Evolutionary conservation across 2,329 filamentous ascomycete species (phyloP), one percentile per base, ranked within the genome.

Genomic region (Diaporthe ampelina): DNA sequence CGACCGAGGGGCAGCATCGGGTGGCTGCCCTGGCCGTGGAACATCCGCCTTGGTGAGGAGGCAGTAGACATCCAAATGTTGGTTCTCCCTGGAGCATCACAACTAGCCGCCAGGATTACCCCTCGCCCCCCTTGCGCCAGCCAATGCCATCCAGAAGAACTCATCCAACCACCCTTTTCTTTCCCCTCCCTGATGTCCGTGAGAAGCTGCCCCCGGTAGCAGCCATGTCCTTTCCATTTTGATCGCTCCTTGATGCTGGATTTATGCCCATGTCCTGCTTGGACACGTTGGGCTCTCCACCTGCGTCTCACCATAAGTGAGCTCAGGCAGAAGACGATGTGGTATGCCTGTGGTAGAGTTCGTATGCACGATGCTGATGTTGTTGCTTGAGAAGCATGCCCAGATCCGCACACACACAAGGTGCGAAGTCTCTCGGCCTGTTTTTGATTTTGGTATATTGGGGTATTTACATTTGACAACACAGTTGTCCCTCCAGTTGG

Each of bases 371-470:
- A 29, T 29, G 43, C 6, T 43, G 37, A 15, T 19, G 7, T 26
- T 13, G 19, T 21, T 3, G 2, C n/a, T n/a, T 24, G 35, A 7
- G 9, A 59, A 40, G 21, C 32, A 35, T n/a, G 1, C 0, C 21
- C 24, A 29, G 21, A 26, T 37, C 45, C 45, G 6, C 21, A 48
- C 21, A n/a, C 19, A 9, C 29, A 74, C 71, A 70, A 73, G 73
- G 72, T 70, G 74, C 58, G 67, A 73, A 68, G 26, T 24, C 37
- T 50, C 37, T 74, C 61, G 75, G 45, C 45, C 76, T 75, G 37
- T 40, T 74, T 73, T 73, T 74, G 68, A 57, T 63, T 63, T 71
- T 43, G 68, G 57, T 72, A 72, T 54, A 72, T 26, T 63, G 45
- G 69, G 57, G 69, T 72, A 72, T 72, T 72, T 72, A 63, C 69